A percentile compares a stretch with the other conserved stretches of the same genome.
Evolutionary conservation across 2,329 filamentous ascomycete genomes (phyloP).

Genomic region (Cladosporium austrohemisphaericum): DNA sequence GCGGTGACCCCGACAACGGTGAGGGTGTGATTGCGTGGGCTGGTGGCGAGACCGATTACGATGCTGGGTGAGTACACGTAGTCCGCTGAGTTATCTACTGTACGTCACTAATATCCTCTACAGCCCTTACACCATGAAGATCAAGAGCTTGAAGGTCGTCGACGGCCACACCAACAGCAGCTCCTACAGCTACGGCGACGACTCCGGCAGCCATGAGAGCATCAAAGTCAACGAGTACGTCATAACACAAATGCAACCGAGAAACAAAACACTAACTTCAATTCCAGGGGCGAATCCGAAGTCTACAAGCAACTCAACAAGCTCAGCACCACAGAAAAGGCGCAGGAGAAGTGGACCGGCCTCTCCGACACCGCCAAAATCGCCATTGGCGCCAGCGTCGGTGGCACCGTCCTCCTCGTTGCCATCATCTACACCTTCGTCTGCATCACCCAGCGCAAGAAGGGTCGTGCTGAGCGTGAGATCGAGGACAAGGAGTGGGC

Average conservation of each 20-base stretch:
- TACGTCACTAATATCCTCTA: not conserved
- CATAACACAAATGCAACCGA: constrained; percentile 1
- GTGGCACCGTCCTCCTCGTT: constrained; percentile 38
- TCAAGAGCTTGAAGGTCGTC: constrained; percentile 33
- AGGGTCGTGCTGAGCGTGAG: constrained; percentile 48
- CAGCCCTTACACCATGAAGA: constrained; percentile 35
- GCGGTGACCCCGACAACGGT: constrained; percentile 70
- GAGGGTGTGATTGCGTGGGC: constrained; percentile 37
- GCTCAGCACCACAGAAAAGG: constrained; percentile 41
- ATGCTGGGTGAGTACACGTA: constrained; percentile 30
- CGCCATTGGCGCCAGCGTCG: constrained; percentile 44
- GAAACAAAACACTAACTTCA: not conserved
- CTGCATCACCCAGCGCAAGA: constrained; percentile 49
- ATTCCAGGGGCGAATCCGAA: constrained; percentile 25
- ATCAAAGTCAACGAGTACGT: constrained; percentile 47
- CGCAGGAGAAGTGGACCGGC: constrained; percentile 39
- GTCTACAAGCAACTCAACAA: constrained; percentile 34
- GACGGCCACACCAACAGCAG: constrained; percentile 35
- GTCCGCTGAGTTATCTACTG: not conserved
- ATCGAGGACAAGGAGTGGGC: constrained; percentile 47
- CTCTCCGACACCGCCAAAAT: constrained; percentile 47
- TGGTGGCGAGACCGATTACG: constrained; percentile 34
- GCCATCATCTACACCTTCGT: constrained; percentile 38
- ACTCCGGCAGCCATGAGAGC: constrained; percentile 38
- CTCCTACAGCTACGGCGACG: constrained; percentile 40